Evolutionary conservation across 2,329 filamentous ascomycete species (phyloP), one percentile per base, ranked within the genome.

Genomic region (Xylariomycetidae sp.): DNA sequence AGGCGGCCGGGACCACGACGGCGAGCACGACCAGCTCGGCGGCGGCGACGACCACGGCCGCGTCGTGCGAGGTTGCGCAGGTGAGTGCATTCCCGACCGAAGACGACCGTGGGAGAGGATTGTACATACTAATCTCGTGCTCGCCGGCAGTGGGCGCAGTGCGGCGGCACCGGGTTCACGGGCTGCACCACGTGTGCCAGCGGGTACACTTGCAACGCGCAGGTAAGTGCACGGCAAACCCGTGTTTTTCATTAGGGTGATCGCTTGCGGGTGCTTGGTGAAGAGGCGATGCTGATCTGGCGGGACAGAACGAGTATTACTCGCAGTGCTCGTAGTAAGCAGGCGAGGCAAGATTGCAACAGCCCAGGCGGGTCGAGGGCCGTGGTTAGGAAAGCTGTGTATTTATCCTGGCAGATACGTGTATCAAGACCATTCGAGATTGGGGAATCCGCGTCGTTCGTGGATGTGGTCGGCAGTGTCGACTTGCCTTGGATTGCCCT

Each of bases 181-280:
- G 47, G 47, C 5, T 49, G 47, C 39, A 45, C 40, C 4, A 25
- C 41, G 6, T 49, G 41, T 26, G 44, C 40, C 4, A 43, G 33
- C 12, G 37, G 35, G 4, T 42, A 26, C 10, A 43, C 40, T 24
- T 48, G 46, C 32, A 39, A 37, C 22, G 35, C 40, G 25, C 46
- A 50, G 40, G 44, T 44, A 44, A 3, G 41, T 40, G n/a, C n/a
- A n/a, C n/a, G n/a, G n/a, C n/a, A 23, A 8, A 19, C 10, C 6
- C 16, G 3, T 26, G 4, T 23, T 23, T 8, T 23, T 23, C n/a
- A 8, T 13, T 23, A 22, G 9, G 5, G 8, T 10, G 10, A 7
- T 14, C 14, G n/a, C n/a, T 7, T n/a, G 19, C 4, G 19, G 10
- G 24, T 25, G n/a, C 10, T 7, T 28, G 5, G 16, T 13, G 14